Evolutionary conservation across 768 basidiomycete species (phyloP).

Genomic region (Rhodocollybia butyracea): DNA sequence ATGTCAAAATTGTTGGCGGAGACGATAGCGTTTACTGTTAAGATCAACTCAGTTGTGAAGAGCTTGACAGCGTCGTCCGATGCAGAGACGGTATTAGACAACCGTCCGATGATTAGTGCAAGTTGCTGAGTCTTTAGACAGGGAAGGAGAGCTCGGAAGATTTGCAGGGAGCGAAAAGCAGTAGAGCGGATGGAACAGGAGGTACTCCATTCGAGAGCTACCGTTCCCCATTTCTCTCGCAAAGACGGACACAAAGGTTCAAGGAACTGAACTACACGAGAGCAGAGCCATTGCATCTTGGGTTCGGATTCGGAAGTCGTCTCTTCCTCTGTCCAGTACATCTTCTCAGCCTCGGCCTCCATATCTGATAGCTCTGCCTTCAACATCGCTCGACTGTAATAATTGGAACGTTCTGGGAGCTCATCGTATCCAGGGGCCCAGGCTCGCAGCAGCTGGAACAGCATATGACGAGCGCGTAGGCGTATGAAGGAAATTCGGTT

Average conservation of each 20-base stretch:
- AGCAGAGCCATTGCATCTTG: constrained; percentile 68
- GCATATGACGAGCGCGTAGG: constrained; percentile 67
- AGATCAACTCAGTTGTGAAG: constrained; percentile 81
- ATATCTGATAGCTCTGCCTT: constrained; percentile 50
- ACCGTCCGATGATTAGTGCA: constrained; percentile 73
- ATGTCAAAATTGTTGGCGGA: constrained; percentile 53
- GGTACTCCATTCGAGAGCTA: constrained; percentile 83
- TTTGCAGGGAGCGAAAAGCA: constrained; percentile 86
- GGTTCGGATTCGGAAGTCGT: constrained; percentile 48
- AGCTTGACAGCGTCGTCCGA: constrained; percentile 73
- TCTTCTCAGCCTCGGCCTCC: constrained; percentile 52
- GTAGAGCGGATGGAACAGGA: constrained; percentile 81
- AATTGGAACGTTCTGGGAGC: constrained; percentile 53
- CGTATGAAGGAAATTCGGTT: constrained; percentile 70
- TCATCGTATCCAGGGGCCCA: constrained; percentile 80
- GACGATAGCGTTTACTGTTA: constrained; percentile 66
- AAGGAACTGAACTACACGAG: constrained; percentile 63
- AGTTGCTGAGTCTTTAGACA: constrained; percentile 68
- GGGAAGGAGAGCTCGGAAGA: constrained; percentile 81
- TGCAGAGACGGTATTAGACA: constrained; percentile 81
- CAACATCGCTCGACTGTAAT: constrained; percentile 45
- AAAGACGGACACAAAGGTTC: constrained; percentile 69
- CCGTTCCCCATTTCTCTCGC: constrained; percentile 71
- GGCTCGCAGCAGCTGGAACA: constrained; percentile 81
- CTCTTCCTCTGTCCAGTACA: constrained; percentile 77